Evolutionary conservation across 2,329 filamentous ascomycete species (phyloP).

Genomic region (Leptosphaerulina australis): DNA sequence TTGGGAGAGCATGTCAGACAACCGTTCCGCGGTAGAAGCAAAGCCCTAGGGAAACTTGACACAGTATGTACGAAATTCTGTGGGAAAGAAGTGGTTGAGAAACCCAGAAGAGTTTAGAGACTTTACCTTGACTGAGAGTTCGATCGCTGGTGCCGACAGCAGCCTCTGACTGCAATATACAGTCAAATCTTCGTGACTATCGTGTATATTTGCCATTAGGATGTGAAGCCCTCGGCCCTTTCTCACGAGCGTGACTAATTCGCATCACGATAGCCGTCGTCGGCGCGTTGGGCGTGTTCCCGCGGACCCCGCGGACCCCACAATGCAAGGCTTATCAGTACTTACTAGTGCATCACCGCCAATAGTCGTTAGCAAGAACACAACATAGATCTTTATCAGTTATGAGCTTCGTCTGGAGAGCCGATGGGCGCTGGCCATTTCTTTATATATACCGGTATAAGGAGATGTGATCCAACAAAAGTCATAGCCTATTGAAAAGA

Average conservation of each 20-base stretch:
- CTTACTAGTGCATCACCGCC: not conserved
- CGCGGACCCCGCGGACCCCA: not conserved
- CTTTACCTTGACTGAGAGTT: too few relatives aligned
- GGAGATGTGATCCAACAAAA: too few relatives aligned
- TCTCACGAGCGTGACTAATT: slow-evolving; percentile 8
- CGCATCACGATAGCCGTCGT: slow-evolving; percentile 5
- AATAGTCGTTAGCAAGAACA: not conserved
- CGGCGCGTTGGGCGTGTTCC: not conserved
- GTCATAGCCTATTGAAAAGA: too few relatives aligned
- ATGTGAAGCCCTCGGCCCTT: too few relatives aligned
- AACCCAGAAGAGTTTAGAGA: too few relatives aligned
- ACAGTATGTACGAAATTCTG: not conserved
- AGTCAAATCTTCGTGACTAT: too few relatives aligned
- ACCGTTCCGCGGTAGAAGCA: not conserved
- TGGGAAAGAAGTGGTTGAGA: not conserved
- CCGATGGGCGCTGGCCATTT: too few relatives aligned
- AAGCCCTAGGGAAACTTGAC: not conserved
- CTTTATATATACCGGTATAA: too few relatives aligned
- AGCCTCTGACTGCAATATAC: too few relatives aligned
- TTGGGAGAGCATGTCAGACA: slow-evolving; percentile 4
- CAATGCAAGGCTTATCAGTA: slow-evolving; percentile 1
- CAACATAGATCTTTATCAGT: too few relatives aligned
- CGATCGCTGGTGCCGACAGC: too few relatives aligned
- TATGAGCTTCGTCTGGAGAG: too few relatives aligned
- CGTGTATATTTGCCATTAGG: slow-evolving; percentile 1